Conservation (phyloP, 352 stramenopile genomes). For the Phytophthora colocasiae region DNA sequence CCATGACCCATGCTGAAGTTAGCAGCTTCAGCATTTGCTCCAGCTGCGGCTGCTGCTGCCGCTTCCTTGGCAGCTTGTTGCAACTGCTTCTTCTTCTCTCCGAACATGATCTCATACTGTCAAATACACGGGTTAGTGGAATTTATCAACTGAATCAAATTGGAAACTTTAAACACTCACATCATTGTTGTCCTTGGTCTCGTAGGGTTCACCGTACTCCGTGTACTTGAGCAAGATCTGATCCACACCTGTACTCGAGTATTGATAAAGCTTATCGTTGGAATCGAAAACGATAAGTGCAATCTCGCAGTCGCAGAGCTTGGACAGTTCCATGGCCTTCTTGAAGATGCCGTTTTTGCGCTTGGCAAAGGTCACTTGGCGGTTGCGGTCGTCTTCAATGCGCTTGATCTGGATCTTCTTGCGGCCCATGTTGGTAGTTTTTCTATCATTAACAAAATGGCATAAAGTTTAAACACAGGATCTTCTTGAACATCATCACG, state of each 20-base stretch:
- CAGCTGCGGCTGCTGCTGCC: conserved; percentile 36
- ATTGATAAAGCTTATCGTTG: conserved; percentile 89
- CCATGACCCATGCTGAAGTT: conserved; percentile 45
- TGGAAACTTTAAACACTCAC: conserved; percentile 40
- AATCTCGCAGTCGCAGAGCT: conserved; percentile 89
- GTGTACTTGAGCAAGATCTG: conserved; percentile 90
- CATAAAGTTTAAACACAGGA: conserved; percentile 10
- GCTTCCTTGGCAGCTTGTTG: conserved; percentile 55
- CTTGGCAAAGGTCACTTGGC: conserved; percentile 86
- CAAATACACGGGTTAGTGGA: neutral
- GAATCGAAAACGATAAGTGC: conserved; percentile 89
- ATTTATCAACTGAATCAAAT: neutral
- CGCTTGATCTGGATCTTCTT: conserved; percentile 92
- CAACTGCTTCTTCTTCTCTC: conserved; percentile 78
- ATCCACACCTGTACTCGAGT: conserved; percentile 83
- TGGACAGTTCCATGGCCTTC: conserved; percentile 89
- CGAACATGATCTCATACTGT: conserved; percentile 87
- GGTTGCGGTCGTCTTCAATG: conserved; percentile 88
- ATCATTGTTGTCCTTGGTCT: conserved; percentile 87
- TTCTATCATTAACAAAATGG: conserved; percentile 4
- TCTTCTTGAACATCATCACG: conserved; percentile 14
- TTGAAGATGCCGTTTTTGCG: conserved; percentile 89
- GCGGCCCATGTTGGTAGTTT: conserved; percentile 62
- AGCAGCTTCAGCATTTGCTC: conserved; percentile 38
- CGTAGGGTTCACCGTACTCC: conserved; percentile 84